A percentile compares a stretch with the other conserved stretches of the same genome.
These are phyloP conservation scores for Leucosporidium scottii DNA, from an alignment of 768 basidiomycete genomes.

Conservation along the genomic window DNA sequence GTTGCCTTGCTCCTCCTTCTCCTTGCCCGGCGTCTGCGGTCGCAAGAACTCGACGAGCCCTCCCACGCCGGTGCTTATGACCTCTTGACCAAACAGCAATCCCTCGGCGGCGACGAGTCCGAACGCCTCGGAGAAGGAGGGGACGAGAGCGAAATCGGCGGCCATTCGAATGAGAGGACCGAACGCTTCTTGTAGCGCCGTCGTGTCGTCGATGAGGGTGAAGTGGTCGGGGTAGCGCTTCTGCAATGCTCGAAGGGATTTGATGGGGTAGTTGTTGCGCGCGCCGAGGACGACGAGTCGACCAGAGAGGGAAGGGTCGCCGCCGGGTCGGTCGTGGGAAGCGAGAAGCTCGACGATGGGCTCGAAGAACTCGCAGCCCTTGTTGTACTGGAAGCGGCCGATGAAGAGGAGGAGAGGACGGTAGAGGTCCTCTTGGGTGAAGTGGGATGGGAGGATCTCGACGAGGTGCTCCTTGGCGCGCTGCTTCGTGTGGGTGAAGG, in stretches of 20 bases:
- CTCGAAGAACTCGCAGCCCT: conserved; percentile 18
- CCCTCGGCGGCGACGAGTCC: conserved; percentile 25
- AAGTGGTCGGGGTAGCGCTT: conserved; percentile 1
- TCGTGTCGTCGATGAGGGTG: conserved; percentile 9
- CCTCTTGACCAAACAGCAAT: conserved; percentile 17
- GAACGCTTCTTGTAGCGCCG: neutral
- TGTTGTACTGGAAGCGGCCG: conserved; percentile 28
- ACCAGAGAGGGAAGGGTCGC: neutral
- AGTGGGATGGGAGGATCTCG: neutral
- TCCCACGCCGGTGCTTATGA: conserved; percentile 17
- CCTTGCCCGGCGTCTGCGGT: neutral
- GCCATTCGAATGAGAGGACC: conserved; percentile 16
- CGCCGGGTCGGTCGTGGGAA: neutral
- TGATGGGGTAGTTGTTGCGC: conserved; percentile 20
- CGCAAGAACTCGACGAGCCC: conserved; percentile 19
- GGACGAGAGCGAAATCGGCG: conserved; percentile 19
- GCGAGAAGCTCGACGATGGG: conserved; percentile 13
- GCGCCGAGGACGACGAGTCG: conserved; percentile 22
- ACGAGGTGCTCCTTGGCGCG: conserved; percentile 10
- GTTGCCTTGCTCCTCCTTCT: neutral
- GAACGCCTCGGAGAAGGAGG: conserved; percentile 19
- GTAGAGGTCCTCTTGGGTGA: neutral
- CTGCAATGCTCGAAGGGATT: neutral
- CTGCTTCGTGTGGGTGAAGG: conserved; percentile 4
- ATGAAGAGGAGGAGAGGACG: conserved; percentile 20